Evolutionary conservation across 768 basidiomycete genomes (phyloP).

Genomic region (Mycena maculata): DNA sequence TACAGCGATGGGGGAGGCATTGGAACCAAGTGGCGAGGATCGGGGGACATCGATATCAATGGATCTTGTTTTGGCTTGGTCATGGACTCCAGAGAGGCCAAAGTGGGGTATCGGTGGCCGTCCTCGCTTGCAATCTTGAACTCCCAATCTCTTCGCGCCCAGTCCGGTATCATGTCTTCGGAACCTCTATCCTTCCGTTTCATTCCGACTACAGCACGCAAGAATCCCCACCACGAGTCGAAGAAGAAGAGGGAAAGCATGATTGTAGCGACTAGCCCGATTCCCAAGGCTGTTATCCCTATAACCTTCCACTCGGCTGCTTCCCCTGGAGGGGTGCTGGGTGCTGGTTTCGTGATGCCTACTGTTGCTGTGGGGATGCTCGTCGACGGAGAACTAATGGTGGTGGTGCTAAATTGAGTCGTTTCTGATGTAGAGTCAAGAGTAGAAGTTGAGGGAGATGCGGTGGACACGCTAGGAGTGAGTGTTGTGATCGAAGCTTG

Average conservation of each 20-base stretch:
- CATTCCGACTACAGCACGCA: conserved; percentile 62
- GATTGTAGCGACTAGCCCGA: conserved; percentile 66
- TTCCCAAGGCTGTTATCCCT: conserved; percentile 72
- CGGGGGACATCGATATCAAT: conserved; percentile 31
- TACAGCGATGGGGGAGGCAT: conserved; percentile 37
- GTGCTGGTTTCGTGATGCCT: conserved; percentile 31
- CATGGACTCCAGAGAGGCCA: conserved; percentile 53
- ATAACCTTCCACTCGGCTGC: conserved; percentile 75
- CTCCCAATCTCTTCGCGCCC: conserved; percentile 72
- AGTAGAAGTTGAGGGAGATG: conserved; percentile 23
- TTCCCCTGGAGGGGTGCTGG: conserved; percentile 53
- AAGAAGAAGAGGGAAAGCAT: conserved; percentile 74
- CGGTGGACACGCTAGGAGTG: conserved; percentile 4
- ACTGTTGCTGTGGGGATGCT: conserved; percentile 25
- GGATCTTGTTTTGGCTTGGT: conserved; percentile 40
- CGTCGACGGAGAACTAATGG: conserved; percentile 12
- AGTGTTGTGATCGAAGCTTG: conserved; percentile 5
- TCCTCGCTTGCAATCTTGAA: conserved; percentile 59
- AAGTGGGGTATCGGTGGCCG: conserved; percentile 60
- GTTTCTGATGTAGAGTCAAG: not conserved
- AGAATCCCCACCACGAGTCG: conserved; percentile 76
- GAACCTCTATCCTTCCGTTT: conserved; percentile 47
- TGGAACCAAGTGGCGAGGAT: conserved; percentile 31
- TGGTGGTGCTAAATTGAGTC: conserved; percentile 13
- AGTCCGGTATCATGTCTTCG: conserved; percentile 74